These are phyloP conservation scores for Pythium aristosporum DNA, from an alignment of 352 stramenopile species.

Conservation along the genomic window DNA sequence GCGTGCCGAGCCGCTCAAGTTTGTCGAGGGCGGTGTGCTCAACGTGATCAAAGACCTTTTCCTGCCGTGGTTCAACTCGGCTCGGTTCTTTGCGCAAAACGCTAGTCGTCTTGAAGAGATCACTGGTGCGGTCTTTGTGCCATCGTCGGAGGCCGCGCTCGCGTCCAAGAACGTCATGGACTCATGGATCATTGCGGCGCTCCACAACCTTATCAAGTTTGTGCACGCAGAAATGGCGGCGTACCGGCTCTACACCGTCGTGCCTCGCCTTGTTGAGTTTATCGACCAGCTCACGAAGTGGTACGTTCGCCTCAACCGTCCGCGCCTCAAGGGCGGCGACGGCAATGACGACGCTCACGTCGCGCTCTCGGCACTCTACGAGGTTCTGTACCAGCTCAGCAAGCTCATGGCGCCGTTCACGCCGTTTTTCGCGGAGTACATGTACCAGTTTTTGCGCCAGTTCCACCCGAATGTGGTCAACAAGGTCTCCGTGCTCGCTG, in stretches of 20 bases:
- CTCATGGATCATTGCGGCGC: conserved; percentile 98
- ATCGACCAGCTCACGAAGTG: conserved; percentile 99
- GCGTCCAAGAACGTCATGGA: conserved; percentile 98
- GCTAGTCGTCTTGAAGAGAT: conserved; percentile 91
- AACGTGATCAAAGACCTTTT: conserved; percentile 98
- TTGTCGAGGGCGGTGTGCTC: conserved; percentile 95
- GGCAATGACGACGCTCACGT: conserved; percentile 84
- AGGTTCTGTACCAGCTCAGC: conserved; percentile 94
- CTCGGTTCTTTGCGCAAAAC: conserved; percentile 99
- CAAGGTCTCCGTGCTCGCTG: conserved; percentile 46
- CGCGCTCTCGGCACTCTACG: conserved; percentile 95
- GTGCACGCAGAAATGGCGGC: conserved; percentile 97
- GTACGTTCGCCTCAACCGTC: conserved; percentile 99
- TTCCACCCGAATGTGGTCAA: conserved; percentile 91
- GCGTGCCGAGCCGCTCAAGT: conserved; percentile 97
- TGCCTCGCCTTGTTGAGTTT: conserved; percentile 97
- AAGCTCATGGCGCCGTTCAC: conserved; percentile 99
- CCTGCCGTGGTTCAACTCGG: conserved; percentile 99
- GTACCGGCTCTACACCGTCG: conserved; percentile 99
- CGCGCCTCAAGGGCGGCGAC: conserved; percentile 95
- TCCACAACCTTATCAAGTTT: conserved; percentile 98
- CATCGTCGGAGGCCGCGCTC: conserved; percentile 81
- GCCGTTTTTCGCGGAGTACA: conserved; percentile 99
- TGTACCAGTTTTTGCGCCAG: conserved; percentile 98
- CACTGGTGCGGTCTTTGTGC: conserved; percentile 88